Percentiles rank a stretch among this genome's conserved stretches.
Conservation (phyloP, 169 alveolate species). For the Plasmodium cynomolgi region DNA sequence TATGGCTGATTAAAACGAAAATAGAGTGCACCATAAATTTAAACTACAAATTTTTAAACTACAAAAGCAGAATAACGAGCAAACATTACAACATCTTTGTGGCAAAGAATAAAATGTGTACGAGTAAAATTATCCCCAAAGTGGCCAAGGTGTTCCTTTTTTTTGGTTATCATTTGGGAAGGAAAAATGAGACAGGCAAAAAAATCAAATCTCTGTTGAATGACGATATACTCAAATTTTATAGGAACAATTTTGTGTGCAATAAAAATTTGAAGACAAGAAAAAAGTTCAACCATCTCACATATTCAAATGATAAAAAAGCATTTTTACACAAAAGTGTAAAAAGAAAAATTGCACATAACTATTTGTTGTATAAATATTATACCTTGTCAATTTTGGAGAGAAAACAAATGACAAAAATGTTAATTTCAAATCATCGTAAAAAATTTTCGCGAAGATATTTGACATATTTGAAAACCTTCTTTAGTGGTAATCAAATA, state of each 20-base stretch:
- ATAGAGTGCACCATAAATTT: constrained; percentile 74
- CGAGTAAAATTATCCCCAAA: neutral
- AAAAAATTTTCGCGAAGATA: constrained; percentile 47
- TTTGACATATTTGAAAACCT: constrained; percentile 31
- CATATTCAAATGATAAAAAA: constrained; percentile 13
- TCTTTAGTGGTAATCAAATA: constrained; percentile 28
- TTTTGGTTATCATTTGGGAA: neutral
- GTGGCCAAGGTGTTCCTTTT: neutral
- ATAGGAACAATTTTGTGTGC: constrained; percentile 45
- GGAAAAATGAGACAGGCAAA: neutral
- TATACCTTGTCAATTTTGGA: constrained; percentile 46
- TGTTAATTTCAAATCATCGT: constrained; percentile 6
- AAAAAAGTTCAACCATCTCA: constrained; percentile 33
- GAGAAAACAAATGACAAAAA: constrained; percentile 38
- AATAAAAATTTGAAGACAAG: constrained; percentile 29
- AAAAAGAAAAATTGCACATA: constrained; percentile 55
- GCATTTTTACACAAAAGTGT: neutral
- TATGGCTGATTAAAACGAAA: constrained; percentile 66
- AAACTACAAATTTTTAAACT: constrained; percentile 64
- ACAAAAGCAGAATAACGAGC: constrained; percentile 52
- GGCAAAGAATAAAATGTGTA: constrained; percentile 10
- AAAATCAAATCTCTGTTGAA: constrained; percentile 10
- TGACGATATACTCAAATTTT: neutral
- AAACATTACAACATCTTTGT: constrained; percentile 35
- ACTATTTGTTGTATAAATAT: constrained; percentile 56